These are phyloP conservation scores for Rhizopogon vulgaris DNA, from an alignment of 768 basidiomycete genomes.

Conservation along the genomic window DNA sequence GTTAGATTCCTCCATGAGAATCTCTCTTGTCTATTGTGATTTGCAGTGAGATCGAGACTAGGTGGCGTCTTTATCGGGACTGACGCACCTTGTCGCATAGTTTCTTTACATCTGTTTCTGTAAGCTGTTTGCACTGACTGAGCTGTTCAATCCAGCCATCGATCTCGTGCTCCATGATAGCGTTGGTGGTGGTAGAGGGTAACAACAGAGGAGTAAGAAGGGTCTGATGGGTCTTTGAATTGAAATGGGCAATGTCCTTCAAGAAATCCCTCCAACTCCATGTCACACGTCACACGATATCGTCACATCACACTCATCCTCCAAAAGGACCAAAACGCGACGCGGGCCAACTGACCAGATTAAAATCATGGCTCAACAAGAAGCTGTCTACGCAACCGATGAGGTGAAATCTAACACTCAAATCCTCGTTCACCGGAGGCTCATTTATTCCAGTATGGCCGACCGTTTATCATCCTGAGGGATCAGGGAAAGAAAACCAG, in stretches of 20 bases:
- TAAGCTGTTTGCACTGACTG: slow-evolving; percentile 93
- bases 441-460: slow-evolving; percentile 58
- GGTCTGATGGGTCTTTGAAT: slow-evolving; percentile 16
- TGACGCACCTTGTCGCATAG: slow-evolving; percentile 94
- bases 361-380: slow-evolving; percentile 32
- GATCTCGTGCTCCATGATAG: slow-evolving; percentile 62
- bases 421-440: slow-evolving; percentile 4
- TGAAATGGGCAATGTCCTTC: not conserved
- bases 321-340: slow-evolving; percentile 7
- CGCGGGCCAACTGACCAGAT: slow-evolving; percentile 4
- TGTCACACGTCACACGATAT: slow-evolving; percentile 20
- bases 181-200: not conserved
- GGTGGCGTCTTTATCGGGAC: slow-evolving; percentile 6
- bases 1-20: slow-evolving; percentile 98
- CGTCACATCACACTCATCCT: slow-evolving; percentile 23
- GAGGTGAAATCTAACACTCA: slow-evolving; percentile 43
- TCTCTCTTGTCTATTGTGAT: slow-evolving; percentile 80
- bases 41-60: slow-evolving; percentile 12
- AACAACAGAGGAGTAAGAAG: not conserved
- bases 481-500: slow-evolving; percentile 92
- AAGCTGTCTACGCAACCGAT: slow-evolving; percentile 83
- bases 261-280: slow-evolving; percentile 6
- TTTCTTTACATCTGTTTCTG: slow-evolving; percentile 93
- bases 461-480: slow-evolving; percentile 96
- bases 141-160: slow-evolving; percentile 97